A percentile compares a stretch with the other conserved stretches of the same genome.
Evolutionary conservation across 202 grass and related monocot species (phyloP).

Genomic region (Thinopyrum obtusiflorum): DNA sequence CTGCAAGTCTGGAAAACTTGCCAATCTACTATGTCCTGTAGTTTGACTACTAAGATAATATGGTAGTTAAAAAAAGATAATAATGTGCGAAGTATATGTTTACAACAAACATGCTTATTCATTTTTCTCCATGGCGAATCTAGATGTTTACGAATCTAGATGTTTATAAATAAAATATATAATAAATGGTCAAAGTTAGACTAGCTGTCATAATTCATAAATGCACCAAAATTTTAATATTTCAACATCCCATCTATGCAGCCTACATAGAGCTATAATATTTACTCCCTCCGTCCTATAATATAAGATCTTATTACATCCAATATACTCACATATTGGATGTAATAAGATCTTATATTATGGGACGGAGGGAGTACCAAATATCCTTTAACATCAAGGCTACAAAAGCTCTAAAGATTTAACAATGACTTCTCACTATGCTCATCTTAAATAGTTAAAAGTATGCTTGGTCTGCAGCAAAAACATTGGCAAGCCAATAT

Average conservation of each 20-base stretch:
- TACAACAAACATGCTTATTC: background rate
- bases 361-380: background rate
- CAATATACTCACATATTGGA: too few relatives aligned
- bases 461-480: background rate
- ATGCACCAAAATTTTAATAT: constrained; percentile 22
- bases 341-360: too few relatives aligned
- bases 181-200: constrained; percentile 2
- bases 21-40: background rate
- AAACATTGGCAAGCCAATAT: background rate
- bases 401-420: constrained; percentile 14
- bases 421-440: constrained; percentile 2
- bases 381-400: background rate
- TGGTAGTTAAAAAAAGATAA: constrained; percentile 9
- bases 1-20: background rate
- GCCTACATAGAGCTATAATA: background rate
- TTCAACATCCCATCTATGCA: constrained; percentile 9
- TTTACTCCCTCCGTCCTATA: background rate
- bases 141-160: background rate
- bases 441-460: background rate
- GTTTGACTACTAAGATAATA: constrained; percentile 8
- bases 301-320: too few relatives aligned
- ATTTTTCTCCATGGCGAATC: background rate
- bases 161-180: background rate
- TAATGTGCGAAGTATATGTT: background rate
- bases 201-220: constrained; percentile 1